A percentile compares a stretch with the other conserved stretches of the same genome.
Conservation (phyloP, 495 filamentous ascomycete genomes). For the Diplogelasinospora grovesii region DNA sequence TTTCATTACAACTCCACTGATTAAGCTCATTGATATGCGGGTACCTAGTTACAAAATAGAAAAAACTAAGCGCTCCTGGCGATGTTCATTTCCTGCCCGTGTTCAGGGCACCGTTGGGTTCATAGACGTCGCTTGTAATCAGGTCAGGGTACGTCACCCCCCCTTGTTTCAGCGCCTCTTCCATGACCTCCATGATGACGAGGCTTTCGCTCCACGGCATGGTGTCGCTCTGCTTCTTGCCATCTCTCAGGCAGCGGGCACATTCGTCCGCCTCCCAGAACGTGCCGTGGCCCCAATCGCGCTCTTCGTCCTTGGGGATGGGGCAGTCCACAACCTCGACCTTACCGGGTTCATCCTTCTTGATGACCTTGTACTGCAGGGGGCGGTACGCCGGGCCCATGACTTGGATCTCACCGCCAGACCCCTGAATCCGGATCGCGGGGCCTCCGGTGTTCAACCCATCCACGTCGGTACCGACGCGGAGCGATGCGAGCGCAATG, state of each 20-base stretch:
- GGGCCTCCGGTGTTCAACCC: slow-evolving; percentile 55
- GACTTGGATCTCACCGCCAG: slow-evolving; percentile 81
- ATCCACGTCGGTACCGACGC: slow-evolving; percentile 61
- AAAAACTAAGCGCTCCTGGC: too few relatives aligned
- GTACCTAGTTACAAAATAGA: too few relatives aligned
- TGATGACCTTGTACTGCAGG: slow-evolving; percentile 53
- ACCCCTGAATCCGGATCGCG: slow-evolving; percentile 75
- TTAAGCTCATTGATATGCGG: too few relatives aligned
- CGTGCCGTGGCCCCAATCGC: slow-evolving; percentile 69
- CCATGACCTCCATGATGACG: slow-evolving; percentile 91
- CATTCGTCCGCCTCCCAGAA: slow-evolving; percentile 94
- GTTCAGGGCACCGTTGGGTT: slow-evolving; percentile 47
- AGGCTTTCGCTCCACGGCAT: slow-evolving; percentile 79
- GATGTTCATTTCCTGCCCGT: slow-evolving; percentile 33
- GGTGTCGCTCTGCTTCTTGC: slow-evolving; percentile 67
- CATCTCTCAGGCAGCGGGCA: slow-evolving; percentile 75
- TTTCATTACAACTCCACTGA: too few relatives aligned
- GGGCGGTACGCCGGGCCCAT: slow-evolving; percentile 68
- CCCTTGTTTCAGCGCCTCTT: slow-evolving; percentile 73
- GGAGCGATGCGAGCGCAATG: slow-evolving; percentile 71
- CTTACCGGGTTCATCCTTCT: slow-evolving; percentile 35
- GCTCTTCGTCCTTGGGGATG: slow-evolving; percentile 50
- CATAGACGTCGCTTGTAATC: slow-evolving; percentile 73
- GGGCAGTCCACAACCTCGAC: slow-evolving; percentile 55
- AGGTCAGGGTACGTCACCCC: slow-evolving; percentile 71